Evolutionary conservation across 805 yeast genomes (phyloP).

Genomic region (Suhomyces vadensis): DNA sequence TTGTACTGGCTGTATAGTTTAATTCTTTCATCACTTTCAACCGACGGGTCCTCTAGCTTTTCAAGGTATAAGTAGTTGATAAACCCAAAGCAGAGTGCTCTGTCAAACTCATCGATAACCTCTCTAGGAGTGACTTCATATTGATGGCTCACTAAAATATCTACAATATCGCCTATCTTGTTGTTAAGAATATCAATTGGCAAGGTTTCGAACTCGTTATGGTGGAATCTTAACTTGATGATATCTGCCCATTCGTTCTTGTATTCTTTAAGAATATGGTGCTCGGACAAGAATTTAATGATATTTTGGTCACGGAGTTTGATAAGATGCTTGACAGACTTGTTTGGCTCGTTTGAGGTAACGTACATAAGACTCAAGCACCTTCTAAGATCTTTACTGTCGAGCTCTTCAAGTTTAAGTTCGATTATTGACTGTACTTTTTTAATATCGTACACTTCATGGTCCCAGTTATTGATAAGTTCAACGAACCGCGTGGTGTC

Average conservation of each 20-base stretch:
- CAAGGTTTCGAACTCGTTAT: conserved; percentile 37
- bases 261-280: conserved; percentile 61
- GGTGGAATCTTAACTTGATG: conserved; percentile 42
- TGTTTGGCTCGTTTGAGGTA: conserved; percentile 54
- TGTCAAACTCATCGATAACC: conserved; percentile 49
- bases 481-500: conserved; percentile 36
- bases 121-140: conserved; percentile 61
- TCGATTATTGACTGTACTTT: conserved; percentile 49
- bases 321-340: conserved; percentile 67
- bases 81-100: conserved; percentile 33
- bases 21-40: conserved; percentile 69
- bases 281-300: conserved; percentile 56
- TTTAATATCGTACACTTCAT: conserved; percentile 47
- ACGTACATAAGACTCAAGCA: conserved; percentile 56
- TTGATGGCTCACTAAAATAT: conserved; percentile 59
- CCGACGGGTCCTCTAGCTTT: conserved; percentile 57
- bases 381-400: conserved; percentile 33
- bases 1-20: conserved; percentile 64
- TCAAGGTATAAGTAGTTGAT: conserved; percentile 68
- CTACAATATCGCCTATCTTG: conserved; percentile 46
- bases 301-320: conserved; percentile 53
- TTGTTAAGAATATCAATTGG: conserved; percentile 43
- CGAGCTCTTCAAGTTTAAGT: conserved; percentile 37
- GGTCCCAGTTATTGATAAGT: conserved; percentile 58
- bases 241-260: conserved; percentile 52